Evolutionary conservation across 2,329 filamentous ascomycete species (phyloP).

Genomic region (Pyrenophora teres): DNA sequence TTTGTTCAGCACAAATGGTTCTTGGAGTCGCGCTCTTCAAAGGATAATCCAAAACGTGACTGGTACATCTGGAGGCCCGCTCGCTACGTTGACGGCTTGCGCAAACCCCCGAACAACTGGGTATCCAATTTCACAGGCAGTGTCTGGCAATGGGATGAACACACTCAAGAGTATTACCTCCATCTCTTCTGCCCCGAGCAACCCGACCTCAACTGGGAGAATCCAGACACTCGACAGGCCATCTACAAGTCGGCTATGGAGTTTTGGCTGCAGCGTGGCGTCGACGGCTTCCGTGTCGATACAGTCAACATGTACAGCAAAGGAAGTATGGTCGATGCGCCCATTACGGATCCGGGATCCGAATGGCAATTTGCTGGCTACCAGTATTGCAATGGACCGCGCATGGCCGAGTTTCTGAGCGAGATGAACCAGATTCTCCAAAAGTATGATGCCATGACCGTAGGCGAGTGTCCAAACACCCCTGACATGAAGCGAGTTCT

Average conservation of each 20-base stretch:
- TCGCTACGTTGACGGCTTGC: slow-evolving; percentile 58
- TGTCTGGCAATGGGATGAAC: slow-evolving; percentile 72
- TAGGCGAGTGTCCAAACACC: slow-evolving; percentile 70
- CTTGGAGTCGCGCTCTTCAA: slow-evolving; percentile 58
- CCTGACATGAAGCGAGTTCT: slow-evolving; percentile 63
- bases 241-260: slow-evolving; percentile 71
- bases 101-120: slow-evolving; percentile 77
- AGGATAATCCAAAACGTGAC: slow-evolving; percentile 56
- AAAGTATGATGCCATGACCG: slow-evolving; percentile 69
- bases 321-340: slow-evolving; percentile 41
- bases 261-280: slow-evolving; percentile 78
- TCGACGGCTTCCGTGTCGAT: slow-evolving; percentile 54
- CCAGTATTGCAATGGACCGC: slow-evolving; percentile 70
- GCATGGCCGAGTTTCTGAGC: slow-evolving; percentile 68
- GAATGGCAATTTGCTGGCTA: slow-evolving; percentile 46
- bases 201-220: slow-evolving; percentile 88
- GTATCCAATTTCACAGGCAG: slow-evolving; percentile 65
- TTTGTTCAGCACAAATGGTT: slow-evolving; percentile 59
- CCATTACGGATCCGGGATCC: slow-evolving; percentile 35
- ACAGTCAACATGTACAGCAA: slow-evolving; percentile 48
- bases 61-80: slow-evolving; percentile 62
- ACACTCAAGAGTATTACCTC: slow-evolving; percentile 74
- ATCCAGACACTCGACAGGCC: slow-evolving; percentile 66
- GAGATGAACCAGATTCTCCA: slow-evolving; percentile 67
- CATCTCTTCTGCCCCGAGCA: slow-evolving; percentile 76